These are phyloP conservation scores for Coemansia javaensis DNA, from an alignment of 192 early-diverging fungal genomes.

Conservation along the genomic window DNA sequence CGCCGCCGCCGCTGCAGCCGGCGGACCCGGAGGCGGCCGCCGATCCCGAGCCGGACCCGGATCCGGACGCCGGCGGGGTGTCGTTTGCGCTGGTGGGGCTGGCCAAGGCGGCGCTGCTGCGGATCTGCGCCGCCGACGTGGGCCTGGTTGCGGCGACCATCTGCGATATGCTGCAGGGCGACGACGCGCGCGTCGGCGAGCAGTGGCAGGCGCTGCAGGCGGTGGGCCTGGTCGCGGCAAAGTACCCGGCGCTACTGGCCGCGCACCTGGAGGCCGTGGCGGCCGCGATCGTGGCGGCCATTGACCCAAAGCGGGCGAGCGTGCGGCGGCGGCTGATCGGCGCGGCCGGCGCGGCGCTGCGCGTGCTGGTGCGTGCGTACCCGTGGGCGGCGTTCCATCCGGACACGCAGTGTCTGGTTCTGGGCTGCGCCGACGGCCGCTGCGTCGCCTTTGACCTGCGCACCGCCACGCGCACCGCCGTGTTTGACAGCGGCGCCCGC, in stretches of 20 bases:
- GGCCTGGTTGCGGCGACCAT: slow-evolving; percentile 19
- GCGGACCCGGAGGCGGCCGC: neutral
- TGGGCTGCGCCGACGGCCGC: slow-evolving; percentile 31
- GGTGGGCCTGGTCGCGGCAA: slow-evolving; percentile 28
- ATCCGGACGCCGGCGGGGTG: slow-evolving; percentile 25
- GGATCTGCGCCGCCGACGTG: slow-evolving; percentile 28
- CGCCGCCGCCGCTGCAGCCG: too few species aligned
- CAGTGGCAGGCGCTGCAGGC: slow-evolving; percentile 41
- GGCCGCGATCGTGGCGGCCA: slow-evolving; percentile 31
- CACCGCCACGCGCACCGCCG: slow-evolving; percentile 37
- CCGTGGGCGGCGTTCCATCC: slow-evolving; percentile 42
- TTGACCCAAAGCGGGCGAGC: slow-evolving; percentile 38
- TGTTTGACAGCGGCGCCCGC: slow-evolving; percentile 15
- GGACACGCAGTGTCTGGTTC: slow-evolving; percentile 33
- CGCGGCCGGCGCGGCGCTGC: slow-evolving; percentile 45
- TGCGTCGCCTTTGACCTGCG: slow-evolving; percentile 45
- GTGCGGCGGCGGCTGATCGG: slow-evolving; percentile 28
- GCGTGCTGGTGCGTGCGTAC: slow-evolving; percentile 36
- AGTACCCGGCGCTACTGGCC: slow-evolving; percentile 22
- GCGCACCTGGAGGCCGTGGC: slow-evolving; percentile 28
- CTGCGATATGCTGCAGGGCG: slow-evolving; percentile 12
- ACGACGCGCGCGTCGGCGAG: slow-evolving; percentile 8
- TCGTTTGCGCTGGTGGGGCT: slow-evolving; percentile 37
- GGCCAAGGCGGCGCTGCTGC: slow-evolving; percentile 44
- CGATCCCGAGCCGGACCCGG: neutral